Evolutionary conservation across 257 asterid species (phyloP), one percentile per base, ranked within the genome.

Genomic region (Nicotiana attenuata): DNA sequence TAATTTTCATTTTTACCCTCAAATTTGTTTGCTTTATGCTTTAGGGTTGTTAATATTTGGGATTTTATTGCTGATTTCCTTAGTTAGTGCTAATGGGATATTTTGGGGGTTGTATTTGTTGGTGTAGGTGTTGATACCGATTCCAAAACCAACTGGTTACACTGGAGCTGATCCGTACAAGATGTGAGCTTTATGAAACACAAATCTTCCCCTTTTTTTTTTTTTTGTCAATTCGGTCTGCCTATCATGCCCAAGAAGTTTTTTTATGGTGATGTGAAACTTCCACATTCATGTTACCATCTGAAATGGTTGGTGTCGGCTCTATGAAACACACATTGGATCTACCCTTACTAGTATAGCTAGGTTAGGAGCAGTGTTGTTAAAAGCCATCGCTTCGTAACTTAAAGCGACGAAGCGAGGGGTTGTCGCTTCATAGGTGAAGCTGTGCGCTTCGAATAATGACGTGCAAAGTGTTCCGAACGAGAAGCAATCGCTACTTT

Each of bases 141-240:
- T 94, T 81, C 95, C 97, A 4, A 91, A 92, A 82, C 99, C 98
- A 59, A 90, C 94, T 45, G 98, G 97, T 83, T 96, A 89, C 82
- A 93, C 98, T 26, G 98, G 98, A 86, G 94, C 98, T 85, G 98
- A 96, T 87, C 98, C 99, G 10, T 94, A 94, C 88, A 94, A 94
- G 88, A 85, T 93, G 97, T 93, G 91, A 87, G 93, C 28, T 81
- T 47, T 50, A 80, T 83, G 64, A 35, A 50, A 85, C 83, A 68
- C 71, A 19, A 80, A 45, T n/a, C 81, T 10, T 65, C 60, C 20
- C n/a, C n/a, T 41, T 59, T 82, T 15, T 45, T 2, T 38, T 66
- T 56, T 7, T 65, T 82, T 14, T 1, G 77, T 68, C 10, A 67
- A 68, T 35, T 68, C 19, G 5, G 55, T 24, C 55, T 35, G 19